Evolutionary conservation across 1,284 basidiomycete species (phyloP), one percentile per base, ranked within the genome.

Genomic region (Gymnopus androsaceus): DNA sequence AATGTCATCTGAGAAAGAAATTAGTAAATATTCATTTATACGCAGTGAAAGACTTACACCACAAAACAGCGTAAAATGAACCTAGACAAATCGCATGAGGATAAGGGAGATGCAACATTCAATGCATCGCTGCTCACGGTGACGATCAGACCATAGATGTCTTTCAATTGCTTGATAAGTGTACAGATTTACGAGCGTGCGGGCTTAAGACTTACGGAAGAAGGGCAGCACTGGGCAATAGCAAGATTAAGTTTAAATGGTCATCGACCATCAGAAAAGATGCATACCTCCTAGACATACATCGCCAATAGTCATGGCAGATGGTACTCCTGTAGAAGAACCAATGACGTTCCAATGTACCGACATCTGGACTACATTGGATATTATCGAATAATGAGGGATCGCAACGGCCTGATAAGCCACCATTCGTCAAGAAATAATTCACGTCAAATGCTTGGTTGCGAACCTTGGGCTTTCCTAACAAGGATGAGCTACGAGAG

Each of bases 381-480:
- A 79, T 46, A 90, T 83, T 2, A 88, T 76, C 0, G 80, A 69
- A 64, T 80, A 83, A 65, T 92, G 89, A 1, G 89, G 72, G 59
- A 92, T 87, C 12, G 75, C 77, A 23, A 92, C 84, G 5, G 88
- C 90, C 82, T 88, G 54, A 8, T 45, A 31, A 4, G 7, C n/a
- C n/a, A n/a, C 17, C 48, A 12, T 28, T 53, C 47, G n/a, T 50
- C 4, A 23, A 7, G 40, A 42, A 44, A 37, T 15, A 46, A 42
- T 21, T 4, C 19, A 4, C n/a, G 40, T 6, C 40, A 42, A 23
- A 42, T 15, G 30, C 30, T 34, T 6, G n/a, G 9, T 7, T 41
- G 33, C 33, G 59, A 59, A 83, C 87, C 79, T 93, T 93, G 1
- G 92, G 88, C 63, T 81, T 84, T 6, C 91, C 91, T 60, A n/a